Evolutionary conservation across 129 eudicot genomes (phyloP), one percentile per base, ranked within the genome.

Genomic region (Escallonia rubra): DNA sequence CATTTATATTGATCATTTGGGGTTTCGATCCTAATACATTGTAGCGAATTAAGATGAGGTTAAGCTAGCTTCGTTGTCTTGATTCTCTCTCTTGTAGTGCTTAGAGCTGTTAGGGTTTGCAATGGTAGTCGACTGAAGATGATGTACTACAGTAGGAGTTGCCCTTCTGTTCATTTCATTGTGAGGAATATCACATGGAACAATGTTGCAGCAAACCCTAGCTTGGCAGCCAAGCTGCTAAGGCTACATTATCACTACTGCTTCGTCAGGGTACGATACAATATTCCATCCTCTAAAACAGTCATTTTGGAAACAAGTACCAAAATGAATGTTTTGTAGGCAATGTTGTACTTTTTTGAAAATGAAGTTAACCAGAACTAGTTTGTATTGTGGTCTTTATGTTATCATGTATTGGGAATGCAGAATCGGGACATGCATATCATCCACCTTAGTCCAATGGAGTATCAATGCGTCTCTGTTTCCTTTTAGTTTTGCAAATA

Each of bases 161-260:
- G 87, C 45, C 76, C 66, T 72, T 62, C 77, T 3, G 80, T 67
- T 61, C 64, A 48, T 1, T 38, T 51, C 9, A 66, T 58, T 4
- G 76, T 72, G 38, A 72, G 59, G 69, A 66, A 66, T 15, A 72
- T 85, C 4, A 81, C 82, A 46, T 75, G 90, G 90, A 72, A 13
- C 12, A 75, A 66, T 75, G 87, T 76, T 47, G 75, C 73, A 5
- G 65, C 45, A 8, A 54, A 70, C 63, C 65, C 74, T 62, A 38
- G 65, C 41, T 46, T 85, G 72, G 85, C 78, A 4, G 78, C 85
- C 48, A 78, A 78, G 78, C 75, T 85, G 43, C 64, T 78, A 47
- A 62, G 90, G 74, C 80, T 85, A 65, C 90, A 85, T 57, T 85
- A 74, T 59, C 87, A 81, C 69, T 87, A 85, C 16, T 85, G 90